Conservation (phyloP, 2,329 filamentous ascomycete species). For the Xylariaceae sp. region DNA sequence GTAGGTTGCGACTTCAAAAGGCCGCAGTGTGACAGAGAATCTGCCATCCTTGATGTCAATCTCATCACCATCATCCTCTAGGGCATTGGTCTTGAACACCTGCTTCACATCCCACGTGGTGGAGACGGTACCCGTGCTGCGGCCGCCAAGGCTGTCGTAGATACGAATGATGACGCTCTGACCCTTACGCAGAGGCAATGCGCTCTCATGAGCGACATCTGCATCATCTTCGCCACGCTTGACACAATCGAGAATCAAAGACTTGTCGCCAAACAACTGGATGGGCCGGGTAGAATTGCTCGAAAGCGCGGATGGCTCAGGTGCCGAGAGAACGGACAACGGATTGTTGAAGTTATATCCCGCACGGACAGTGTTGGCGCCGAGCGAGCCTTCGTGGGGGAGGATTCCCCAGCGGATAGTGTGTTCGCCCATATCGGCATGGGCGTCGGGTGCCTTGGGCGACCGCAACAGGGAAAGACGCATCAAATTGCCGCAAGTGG, state of each 20-base stretch:
- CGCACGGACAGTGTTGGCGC: conserved; percentile 70
- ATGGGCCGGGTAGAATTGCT: conserved; percentile 42
- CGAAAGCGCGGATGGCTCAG: conserved; percentile 28
- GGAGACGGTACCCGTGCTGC: conserved; percentile 65
- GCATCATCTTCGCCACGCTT: conserved; percentile 91
- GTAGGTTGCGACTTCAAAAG: conserved; percentile 84
- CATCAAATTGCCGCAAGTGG: conserved; percentile 85
- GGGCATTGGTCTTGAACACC: conserved; percentile 77
- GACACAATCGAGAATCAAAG: conserved; percentile 79
- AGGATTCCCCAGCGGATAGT: conserved; percentile 86
- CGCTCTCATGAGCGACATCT: conserved; percentile 60
- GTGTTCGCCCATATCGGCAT: conserved; percentile 91
- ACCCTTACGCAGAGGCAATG: conserved; percentile 63
- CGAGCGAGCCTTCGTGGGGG: conserved; percentile 72
- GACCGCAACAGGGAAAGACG: conserved; percentile 79
- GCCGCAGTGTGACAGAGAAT: conserved; percentile 63
- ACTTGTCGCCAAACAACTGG: conserved; percentile 60
- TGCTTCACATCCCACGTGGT: conserved; percentile 68
- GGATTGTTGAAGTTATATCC: conserved; percentile 91
- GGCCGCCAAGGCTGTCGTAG: conserved; percentile 86
- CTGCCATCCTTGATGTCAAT: conserved; percentile 47
- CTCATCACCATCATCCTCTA: conserved; percentile 81
- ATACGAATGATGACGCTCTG: conserved; percentile 78
- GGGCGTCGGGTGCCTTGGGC: conserved; percentile 86
- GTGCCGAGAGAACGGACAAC: conserved; percentile 50